Base-by-base conservation (phyloP, 768 basidiomycete genomes). In the Amanita fuliginea region DNA sequence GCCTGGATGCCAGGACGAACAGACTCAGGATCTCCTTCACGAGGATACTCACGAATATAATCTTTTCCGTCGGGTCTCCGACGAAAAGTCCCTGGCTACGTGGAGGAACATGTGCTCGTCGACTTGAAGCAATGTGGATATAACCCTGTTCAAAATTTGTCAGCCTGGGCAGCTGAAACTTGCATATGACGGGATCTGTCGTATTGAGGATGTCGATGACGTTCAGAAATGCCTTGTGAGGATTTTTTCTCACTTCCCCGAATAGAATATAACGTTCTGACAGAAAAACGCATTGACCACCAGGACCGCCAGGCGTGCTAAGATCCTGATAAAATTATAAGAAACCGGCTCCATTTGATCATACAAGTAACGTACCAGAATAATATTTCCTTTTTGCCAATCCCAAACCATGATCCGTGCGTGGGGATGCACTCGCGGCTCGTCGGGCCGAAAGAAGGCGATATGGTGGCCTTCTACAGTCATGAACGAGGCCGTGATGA, bases 351-450 rank as follows among this genome's bases (percentile, higher is more conserved):
- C 30, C 3, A 30, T 30, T 30, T 30, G 10, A 30, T 30, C 30
- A 30, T 30, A n/a, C n/a, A n/a, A n/a, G 14, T 19, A 42, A 26
- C 46, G 35, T 13, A 47, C 46, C 1, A 36, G 9, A 16, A 34
- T 11, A 13, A 19, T 35, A 33, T 36, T 6, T 8, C 46, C 46
- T 3, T 73, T 78, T 56, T 74, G 75, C 84, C 83, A 85, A 49
- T 85, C 72, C 81, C 80, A 86, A 19, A 81, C 64, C 6, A 78
- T 65, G 35, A 84, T 60, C 21, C 35, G 30, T 6, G 13, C 33
- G 16, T 34, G 16, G 46, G 18, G 46, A 24, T 37, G 11, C 19
- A 19, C 21, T 19, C 32, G 26, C n/a, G 44, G 30, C 14, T 33
- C 26, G 21, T 33, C 28, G 18, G 44, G 30, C 18, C 28, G 44